Conservation (phyloP, 306 rosid genomes). For the Lathyrus aphaca region DNA sequence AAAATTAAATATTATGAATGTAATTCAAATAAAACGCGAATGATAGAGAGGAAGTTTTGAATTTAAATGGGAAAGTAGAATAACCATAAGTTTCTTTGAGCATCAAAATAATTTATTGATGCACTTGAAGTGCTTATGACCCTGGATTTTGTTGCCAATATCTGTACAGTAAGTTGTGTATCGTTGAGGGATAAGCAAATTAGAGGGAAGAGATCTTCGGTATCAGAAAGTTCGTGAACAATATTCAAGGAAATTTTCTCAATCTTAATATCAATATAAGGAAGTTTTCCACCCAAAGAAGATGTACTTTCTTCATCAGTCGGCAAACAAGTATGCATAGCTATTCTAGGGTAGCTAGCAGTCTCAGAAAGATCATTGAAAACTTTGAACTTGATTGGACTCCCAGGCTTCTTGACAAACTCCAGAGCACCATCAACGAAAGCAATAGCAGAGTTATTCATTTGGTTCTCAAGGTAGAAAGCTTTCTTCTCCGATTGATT, state of each 20-base stretch:
- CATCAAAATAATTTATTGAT: conserved; percentile 67
- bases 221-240: conserved; percentile 71
- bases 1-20: conserved; percentile 17
- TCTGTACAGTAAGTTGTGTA: conserved; percentile 64
- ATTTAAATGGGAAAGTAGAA: conserved; percentile 42
- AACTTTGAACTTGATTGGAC: conserved; percentile 85
- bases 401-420: conserved; percentile 88
- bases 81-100: conserved; percentile 67
- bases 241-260: conserved; percentile 66
- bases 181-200: conserved; percentile 55
- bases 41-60: conserved; percentile 18
- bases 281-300: conserved; percentile 50
- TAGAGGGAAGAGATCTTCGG: conserved; percentile 71
- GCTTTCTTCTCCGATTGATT: conserved; percentile 58
- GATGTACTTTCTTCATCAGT: conserved; percentile 47
- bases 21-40: conserved; percentile 22
- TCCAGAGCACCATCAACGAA: conserved; percentile 79
- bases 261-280: conserved; percentile 59
- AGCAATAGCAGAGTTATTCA: conserved; percentile 80
- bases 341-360: conserved; percentile 48
- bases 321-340: conserved; percentile 43
- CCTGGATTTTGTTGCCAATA: conserved; percentile 65
- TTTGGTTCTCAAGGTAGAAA: conserved; percentile 77
- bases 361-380: conserved; percentile 50
- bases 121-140: conserved; percentile 67